Percentiles rank a stretch among this genome's conserved stretches.
These are phyloP conservation scores for Pseudogymnoascus sp. DNA, from an alignment of 2,329 filamentous ascomycete genomes.

Conservation along the genomic window DNA sequence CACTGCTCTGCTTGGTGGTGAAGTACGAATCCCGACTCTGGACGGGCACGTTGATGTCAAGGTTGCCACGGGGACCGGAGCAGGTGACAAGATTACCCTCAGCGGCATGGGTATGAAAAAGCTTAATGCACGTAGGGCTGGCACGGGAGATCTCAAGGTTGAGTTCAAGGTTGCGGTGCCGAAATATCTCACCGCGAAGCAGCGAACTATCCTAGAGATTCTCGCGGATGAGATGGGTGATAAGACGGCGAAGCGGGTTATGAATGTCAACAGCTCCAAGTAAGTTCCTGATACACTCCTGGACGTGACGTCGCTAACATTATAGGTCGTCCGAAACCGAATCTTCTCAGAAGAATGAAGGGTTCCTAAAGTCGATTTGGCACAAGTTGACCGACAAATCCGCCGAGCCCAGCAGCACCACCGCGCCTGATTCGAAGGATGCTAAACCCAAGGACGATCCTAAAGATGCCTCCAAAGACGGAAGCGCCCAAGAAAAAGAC, in stretches of 20 bases:
- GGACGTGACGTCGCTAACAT: not conserved
- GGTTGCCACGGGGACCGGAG: constrained; percentile 82
- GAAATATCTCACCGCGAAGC: constrained; percentile 84
- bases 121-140: constrained; percentile 57
- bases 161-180: constrained; percentile 95
- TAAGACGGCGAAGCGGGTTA: constrained; percentile 81
- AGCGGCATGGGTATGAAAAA: constrained; percentile 91
- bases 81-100: constrained; percentile 84
- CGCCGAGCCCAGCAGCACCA: constrained; percentile 6
- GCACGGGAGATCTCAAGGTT: constrained; percentile 75
- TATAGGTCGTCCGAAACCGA: constrained; percentile 5
- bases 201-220: constrained; percentile 89
- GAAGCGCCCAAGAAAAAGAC: constrained; percentile 5
- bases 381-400: constrained; percentile 75
- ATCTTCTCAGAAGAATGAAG: constrained; percentile 64
- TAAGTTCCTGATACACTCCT: constrained; percentile 31
- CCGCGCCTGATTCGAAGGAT: constrained; percentile 8
- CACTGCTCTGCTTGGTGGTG: constrained; percentile 84
- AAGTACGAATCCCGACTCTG: constrained; percentile 80
- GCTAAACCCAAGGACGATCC: not conserved
- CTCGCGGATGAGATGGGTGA: constrained; percentile 94
- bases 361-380: constrained; percentile 90
- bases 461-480: not conserved
- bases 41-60: constrained; percentile 87
- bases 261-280: constrained; percentile 61